Percentiles rank a stretch among this genome's conserved stretches.
phyloP scores from a whole-genome alignment of 352 stramenopile genomes.

The Globisporangium heterothallicum region DNA sequence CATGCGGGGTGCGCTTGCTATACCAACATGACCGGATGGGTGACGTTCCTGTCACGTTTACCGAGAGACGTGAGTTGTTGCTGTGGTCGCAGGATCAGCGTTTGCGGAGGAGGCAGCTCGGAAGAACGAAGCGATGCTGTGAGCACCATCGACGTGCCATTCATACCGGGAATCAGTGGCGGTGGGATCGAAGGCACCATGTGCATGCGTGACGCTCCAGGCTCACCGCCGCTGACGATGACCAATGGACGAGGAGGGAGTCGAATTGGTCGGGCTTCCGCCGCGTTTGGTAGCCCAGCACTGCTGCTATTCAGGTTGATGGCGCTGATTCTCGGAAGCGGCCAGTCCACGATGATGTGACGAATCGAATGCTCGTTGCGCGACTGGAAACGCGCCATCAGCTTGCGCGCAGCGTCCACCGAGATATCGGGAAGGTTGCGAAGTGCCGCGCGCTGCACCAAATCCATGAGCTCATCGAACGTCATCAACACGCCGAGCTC shows the following conservation, averaged over 20 bases:
- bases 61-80: not conserved
- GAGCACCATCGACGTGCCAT: not conserved
- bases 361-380: conserved; percentile 45
- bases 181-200: not conserved
- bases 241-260: conserved; percentile 5
- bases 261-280: not conserved
- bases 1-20: no score
- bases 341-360: conserved; percentile 46
- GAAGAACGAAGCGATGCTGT: conserved; percentile 1
- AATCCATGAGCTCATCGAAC: conserved; percentile 56
- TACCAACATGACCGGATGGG: conserved; percentile 11
- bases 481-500: conserved; percentile 63
- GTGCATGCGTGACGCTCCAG: not conserved
- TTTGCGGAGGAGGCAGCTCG: conserved; percentile 13
- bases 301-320: conserved; percentile 7
- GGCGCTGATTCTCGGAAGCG: conserved; percentile 10
- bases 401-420: conserved; percentile 39
- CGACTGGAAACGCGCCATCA: conserved; percentile 45
- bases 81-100: conserved; percentile 7
- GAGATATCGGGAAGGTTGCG: conserved; percentile 59
- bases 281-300: not conserved
- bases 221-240: conserved; percentile 2
- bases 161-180: conserved; percentile 2
- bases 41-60: conserved; percentile 9
- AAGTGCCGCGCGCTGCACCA: conserved; percentile 44